These are phyloP conservation scores for Candida ortonii DNA, from an alignment of 805 yeast genomes.

Conservation along the genomic window DNA sequence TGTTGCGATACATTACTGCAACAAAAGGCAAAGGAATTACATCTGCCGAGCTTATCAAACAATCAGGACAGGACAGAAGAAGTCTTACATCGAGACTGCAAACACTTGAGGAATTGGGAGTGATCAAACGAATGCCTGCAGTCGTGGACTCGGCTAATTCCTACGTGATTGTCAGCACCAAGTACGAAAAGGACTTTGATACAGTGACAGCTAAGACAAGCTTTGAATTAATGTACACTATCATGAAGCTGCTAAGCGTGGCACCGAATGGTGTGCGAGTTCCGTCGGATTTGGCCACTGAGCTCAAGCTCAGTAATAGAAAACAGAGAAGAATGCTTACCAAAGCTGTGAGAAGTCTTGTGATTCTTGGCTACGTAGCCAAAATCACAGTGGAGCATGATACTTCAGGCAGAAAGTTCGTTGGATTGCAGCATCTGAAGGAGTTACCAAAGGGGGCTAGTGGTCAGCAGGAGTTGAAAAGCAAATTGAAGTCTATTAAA, in stretches of 20 bases:
- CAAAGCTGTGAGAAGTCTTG: slow-evolving; percentile 49
- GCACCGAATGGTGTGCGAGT: slow-evolving; percentile 64
- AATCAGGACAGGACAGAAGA: slow-evolving; percentile 67
- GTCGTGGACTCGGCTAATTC: slow-evolving; percentile 50
- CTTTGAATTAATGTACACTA: slow-evolving; percentile 24
- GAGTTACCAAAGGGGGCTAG: slow-evolving; percentile 21
- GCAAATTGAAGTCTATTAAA: slow-evolving; percentile 11
- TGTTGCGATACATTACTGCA: slow-evolving; percentile 59
- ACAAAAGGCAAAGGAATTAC: slow-evolving; percentile 55
- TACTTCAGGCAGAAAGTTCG: slow-evolving; percentile 20
- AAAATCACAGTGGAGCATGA: slow-evolving; percentile 27
- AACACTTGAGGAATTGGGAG: slow-evolving; percentile 47
- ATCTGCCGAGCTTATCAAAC: slow-evolving; percentile 52
- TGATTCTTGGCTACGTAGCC: slow-evolving; percentile 31
- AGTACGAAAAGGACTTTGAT: slow-evolving; percentile 32
- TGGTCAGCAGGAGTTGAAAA: slow-evolving; percentile 7
- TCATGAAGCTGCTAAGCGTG: slow-evolving; percentile 48
- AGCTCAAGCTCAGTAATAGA: slow-evolving; percentile 48
- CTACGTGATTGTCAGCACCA: slow-evolving; percentile 48
- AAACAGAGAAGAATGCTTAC: slow-evolving; percentile 35
- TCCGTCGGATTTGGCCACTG: slow-evolving; percentile 57
- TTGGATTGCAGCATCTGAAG: slow-evolving; percentile 25
- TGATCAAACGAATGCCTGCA: slow-evolving; percentile 41
- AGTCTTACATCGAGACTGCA: slow-evolving; percentile 64
- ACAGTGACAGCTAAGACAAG: slow-evolving; percentile 19